Percentiles rank a stretch among this genome's conserved stretches.
Conservation (phyloP, 371 early-diverging fungal genomes). For the Amoeboaphelidium occidentale region DNA sequence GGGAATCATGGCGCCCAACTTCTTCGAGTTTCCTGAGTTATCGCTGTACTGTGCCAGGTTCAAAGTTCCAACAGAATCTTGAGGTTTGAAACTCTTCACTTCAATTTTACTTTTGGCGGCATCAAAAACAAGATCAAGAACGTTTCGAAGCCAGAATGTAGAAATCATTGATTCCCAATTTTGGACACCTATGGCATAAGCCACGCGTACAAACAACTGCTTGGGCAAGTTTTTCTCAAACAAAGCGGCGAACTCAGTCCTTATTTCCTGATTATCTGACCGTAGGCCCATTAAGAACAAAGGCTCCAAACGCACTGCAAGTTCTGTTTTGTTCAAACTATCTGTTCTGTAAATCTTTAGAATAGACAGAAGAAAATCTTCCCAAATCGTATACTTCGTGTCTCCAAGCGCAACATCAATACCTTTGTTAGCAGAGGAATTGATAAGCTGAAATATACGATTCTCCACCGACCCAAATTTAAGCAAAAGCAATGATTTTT, state of each 20-base stretch:
- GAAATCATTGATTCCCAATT: constrained; percentile 76
- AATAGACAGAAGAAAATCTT: constrained; percentile 62
- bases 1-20: too few relatives aligned
- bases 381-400: constrained; percentile 29
- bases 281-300: constrained; percentile 77
- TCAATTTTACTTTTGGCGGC: too few relatives aligned
- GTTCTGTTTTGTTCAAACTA: constrained; percentile 53
- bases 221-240: constrained; percentile 50
- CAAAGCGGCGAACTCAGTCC: constrained; percentile 48
- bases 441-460: too few relatives aligned
- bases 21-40: too few relatives aligned
- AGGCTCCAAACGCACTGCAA: constrained; percentile 73
- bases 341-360: constrained; percentile 58
- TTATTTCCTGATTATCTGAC: constrained; percentile 40
- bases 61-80: too few relatives aligned
- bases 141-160: constrained; percentile 78
- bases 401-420: too few relatives aligned
- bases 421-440: too few relatives aligned
- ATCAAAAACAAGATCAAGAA: constrained; percentile 57
- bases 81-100: too few relatives aligned
- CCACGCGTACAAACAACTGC: constrained; percentile 38
- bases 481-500: too few relatives aligned
- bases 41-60: too few relatives aligned
- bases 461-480: too few relatives aligned
- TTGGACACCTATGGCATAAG: constrained; percentile 73